Conservation (phyloP, 2,329 filamentous ascomycete genomes). For the Ascochyta koolunga region DNA sequence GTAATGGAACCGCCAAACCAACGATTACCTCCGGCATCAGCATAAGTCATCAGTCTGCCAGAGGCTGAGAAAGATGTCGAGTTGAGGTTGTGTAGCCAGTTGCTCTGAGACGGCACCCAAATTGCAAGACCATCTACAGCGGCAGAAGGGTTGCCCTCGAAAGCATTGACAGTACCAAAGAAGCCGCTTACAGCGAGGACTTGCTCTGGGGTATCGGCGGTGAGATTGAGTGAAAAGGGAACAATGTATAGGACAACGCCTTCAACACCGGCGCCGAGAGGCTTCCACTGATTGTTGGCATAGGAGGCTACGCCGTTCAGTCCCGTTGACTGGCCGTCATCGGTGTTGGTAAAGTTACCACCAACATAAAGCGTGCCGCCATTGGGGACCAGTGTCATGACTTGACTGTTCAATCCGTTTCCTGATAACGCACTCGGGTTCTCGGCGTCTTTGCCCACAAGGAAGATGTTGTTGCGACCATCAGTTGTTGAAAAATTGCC, state of each 20-base stretch:
- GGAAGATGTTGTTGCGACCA: constrained; percentile 74
- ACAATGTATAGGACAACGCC: constrained; percentile 78
- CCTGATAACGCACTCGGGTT: constrained; percentile 67
- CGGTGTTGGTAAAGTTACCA: constrained; percentile 81
- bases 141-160: constrained; percentile 66
- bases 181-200: constrained; percentile 81
- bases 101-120: constrained; percentile 84
- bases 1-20: constrained; percentile 85
- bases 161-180: constrained; percentile 75
- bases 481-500: constrained; percentile 78
- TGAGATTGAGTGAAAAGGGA: constrained; percentile 79
- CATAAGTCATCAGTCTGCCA: constrained; percentile 74
- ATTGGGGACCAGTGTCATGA: constrained; percentile 73
- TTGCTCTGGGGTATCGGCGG: constrained; percentile 68
- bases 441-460: constrained; percentile 63
- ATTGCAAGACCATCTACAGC: constrained; percentile 79
- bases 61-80: constrained; percentile 68
- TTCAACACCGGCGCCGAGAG: constrained; percentile 85
- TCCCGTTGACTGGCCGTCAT: constrained; percentile 64
- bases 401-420: constrained; percentile 79
- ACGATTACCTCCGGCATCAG: constrained; percentile 64
- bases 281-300: constrained; percentile 70
- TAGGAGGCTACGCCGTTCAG: constrained; percentile 80
- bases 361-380: constrained; percentile 72
- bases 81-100: constrained; percentile 84